phyloP scores from a whole-genome alignment of 139 green algal genomes.

The Chlorella vulgaris region DNA sequence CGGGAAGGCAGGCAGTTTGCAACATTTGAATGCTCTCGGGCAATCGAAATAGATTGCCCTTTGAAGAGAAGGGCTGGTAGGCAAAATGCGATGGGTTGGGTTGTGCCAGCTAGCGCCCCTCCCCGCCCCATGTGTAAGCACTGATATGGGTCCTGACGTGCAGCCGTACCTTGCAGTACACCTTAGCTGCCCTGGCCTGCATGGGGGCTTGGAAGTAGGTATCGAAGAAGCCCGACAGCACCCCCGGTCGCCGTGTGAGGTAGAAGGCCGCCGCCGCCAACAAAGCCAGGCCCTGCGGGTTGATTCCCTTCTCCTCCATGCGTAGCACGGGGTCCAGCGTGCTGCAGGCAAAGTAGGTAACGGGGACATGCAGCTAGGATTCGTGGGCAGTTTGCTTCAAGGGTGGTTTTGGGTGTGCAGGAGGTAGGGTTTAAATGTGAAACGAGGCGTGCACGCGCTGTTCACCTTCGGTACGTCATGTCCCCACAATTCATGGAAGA shows the following conservation, averaged over 20 bases:
- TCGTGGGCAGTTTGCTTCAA: no score
- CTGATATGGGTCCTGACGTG: neutral
- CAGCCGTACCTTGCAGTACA: slow-evolving; percentile 36
- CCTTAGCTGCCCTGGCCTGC: slow-evolving; percentile 41
- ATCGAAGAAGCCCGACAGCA: slow-evolving; percentile 80
- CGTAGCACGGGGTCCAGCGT: slow-evolving; percentile 85
- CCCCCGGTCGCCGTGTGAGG: slow-evolving; percentile 73
- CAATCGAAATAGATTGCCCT: no score
- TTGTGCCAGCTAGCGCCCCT: no score
- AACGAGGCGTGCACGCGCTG: no score
- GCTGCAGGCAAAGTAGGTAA: slow-evolving; percentile 52
- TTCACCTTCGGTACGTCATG: slow-evolving; percentile 82
- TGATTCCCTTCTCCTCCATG: slow-evolving; percentile 71
- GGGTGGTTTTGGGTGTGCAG: no score
- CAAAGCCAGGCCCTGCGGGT: slow-evolving; percentile 63
- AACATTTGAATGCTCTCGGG: neutral
- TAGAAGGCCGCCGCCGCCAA: slow-evolving; percentile 60
- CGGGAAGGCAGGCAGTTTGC: neutral
- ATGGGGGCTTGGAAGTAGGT: slow-evolving; percentile 78
- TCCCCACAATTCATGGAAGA: slow-evolving; percentile 90
- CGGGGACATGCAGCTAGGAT: neutral
- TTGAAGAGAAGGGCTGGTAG: no score
- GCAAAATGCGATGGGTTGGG: no score
- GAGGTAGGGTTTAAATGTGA: no score
- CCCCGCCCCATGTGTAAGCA: no score